Base-by-base conservation (phyloP, 2,329 filamentous ascomycete genomes). In the Botrytis fragariae region DNA sequence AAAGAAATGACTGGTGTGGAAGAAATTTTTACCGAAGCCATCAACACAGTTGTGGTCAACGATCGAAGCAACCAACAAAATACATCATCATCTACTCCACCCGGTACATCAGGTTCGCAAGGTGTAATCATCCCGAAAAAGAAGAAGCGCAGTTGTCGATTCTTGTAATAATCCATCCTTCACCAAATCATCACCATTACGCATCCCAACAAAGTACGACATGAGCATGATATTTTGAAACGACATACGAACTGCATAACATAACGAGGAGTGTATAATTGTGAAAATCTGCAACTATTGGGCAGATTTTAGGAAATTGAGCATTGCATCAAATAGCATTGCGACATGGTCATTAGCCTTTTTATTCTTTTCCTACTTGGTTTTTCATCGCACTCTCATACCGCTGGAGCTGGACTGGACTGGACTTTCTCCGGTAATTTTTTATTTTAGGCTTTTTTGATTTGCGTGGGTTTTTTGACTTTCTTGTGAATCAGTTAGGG, bases 1-100 rank as follows among this genome's bases (percentile, higher is more conserved):
- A 98, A 98, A 84, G 96, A 98, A 84, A 96, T 97, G 92, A 90
- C 88, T 71, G 96, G 96, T 73, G 95, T 99, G 63, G 94, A 98
- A 82, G 95, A 98, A 80, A 96, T 98, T 81, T 99, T 99, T 83
- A 92, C 97, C 82, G 87, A 90, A 75, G 96, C 96, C 72, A 95
- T 99, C 81, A 90, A 95, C 80, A 95, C 93, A 69, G 94, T 96
- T 45, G 93, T 99, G 42, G 90, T 92, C 77, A 93, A 94, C 79
- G 93, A 94, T 81, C 84, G 86, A 79, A 90, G 90, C 81, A 91
- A 89, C 76, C 77, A 79, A 78, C 76, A 73, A 74, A 60, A 72
- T 59, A 72, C 72, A 62, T 44, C 74, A 59, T 62, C 75, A 22
- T 62, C 73, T 54, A 73, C 75, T 51, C 73, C 73, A 74, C 73